Base-by-base conservation (phyloP, 768 basidiomycete species). In the Pleurotus eryngii region DNA sequence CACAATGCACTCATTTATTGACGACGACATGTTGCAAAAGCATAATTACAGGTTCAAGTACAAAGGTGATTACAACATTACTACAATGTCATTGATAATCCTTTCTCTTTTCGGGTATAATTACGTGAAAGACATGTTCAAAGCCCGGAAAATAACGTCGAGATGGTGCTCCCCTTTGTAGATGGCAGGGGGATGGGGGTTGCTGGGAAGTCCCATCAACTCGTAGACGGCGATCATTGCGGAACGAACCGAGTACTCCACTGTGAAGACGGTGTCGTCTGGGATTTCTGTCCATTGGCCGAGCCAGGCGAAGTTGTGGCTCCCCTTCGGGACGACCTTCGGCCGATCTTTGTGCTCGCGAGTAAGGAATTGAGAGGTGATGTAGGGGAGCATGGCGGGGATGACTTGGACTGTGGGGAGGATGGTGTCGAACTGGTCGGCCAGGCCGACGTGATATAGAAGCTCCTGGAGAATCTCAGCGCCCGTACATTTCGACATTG, bases 91-190 rank as follows among this genome's bases (percentile, higher is more conserved):
- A 45, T 45, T 22, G 30, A 35, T 35, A 35, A 9, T 45, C 20
- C 42, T 45, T 45, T 6, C 9, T 45, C 20, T 22, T 22, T 22
- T 45, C 20, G 18, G 42, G 20, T 48, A 20, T 11, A 17, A 14
- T 38, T 51, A 51, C 17, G 49, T 51, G 26, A 51, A 4, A 3
- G 49, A 30, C 49, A 51, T 51, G 6, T 18, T 38, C 49, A 51
- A 18, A 15, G 49, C 49, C 49, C 49, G 49, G 49, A 51, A 37
- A 14, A 51, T 51, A 38, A 51, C 35, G 22, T 51, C 49, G 22
- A 51, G 49, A 39, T 51, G 49, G 18, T 51, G 49, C 49, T 51
- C 49, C 8, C 49, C 49, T 35, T 51, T 51, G 49, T 51, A 51
- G 30, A 51, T 51, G 27, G 49, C 22, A 17, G 49, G 49, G 12